These are phyloP conservation scores for Adansonia rubrostipa DNA, from an alignment of 441 rosid genomes.

Conservation along the genomic window DNA sequence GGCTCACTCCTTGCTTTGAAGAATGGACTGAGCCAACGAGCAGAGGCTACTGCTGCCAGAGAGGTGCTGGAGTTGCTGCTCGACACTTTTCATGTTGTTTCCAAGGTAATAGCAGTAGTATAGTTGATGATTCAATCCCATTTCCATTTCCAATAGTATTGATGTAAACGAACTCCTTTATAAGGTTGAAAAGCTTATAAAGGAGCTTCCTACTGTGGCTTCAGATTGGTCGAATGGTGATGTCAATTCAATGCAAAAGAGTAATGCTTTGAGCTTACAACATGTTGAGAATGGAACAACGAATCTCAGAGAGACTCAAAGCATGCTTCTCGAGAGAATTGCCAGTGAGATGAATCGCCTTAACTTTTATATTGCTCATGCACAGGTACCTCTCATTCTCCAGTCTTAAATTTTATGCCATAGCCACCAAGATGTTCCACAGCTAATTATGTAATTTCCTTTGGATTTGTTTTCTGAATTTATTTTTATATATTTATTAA, in stretches of 20 bases:
- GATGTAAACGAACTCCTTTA: constrained; percentile 1
- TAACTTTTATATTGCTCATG: constrained; percentile 85
- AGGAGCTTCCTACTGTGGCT: constrained; percentile 81
- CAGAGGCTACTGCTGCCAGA: constrained; percentile 87
- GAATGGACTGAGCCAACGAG: constrained; percentile 85
- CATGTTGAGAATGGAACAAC: constrained; percentile 72
- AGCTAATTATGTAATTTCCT: background rate
- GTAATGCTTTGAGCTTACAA: constrained; percentile 43
- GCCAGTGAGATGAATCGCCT: constrained; percentile 98
- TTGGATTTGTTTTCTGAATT: constrained; percentile 16
- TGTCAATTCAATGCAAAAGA: constrained; percentile 46
- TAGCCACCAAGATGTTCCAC: background rate
- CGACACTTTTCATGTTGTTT: constrained; percentile 90
- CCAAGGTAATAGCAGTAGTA: constrained; percentile 60
- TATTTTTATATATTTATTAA: background rate
- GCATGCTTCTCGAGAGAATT: constrained; percentile 96
- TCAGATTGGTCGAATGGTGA: constrained; percentile 82
- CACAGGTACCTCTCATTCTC: constrained; percentile 70
- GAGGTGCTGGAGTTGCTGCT: constrained; percentile 83
- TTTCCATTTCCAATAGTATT: background rate
- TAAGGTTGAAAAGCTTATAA: constrained; percentile 95
- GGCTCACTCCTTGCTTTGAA: constrained; percentile 68
- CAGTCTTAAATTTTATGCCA: background rate
- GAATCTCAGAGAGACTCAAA: constrained; percentile 90
- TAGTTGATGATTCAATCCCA: background rate